These are phyloP conservation scores for Neurospora sp. DNA, from an alignment of 2,329 filamentous ascomycete genomes.

Conservation along the genomic window DNA sequence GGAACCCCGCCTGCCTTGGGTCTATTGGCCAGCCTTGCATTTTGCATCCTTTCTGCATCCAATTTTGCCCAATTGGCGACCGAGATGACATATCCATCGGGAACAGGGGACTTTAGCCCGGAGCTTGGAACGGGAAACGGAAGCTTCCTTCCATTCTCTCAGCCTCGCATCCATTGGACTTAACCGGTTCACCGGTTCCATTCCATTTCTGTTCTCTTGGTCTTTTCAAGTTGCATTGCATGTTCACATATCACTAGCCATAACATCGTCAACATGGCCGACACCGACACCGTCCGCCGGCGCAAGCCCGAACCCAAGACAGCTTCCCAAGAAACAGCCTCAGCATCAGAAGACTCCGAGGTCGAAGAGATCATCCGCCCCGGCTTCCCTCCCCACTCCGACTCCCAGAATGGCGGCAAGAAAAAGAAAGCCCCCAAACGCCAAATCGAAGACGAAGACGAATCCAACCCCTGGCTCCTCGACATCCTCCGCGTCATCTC, in stretches of 20 bases:
- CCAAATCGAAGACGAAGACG: conserved; percentile 52
- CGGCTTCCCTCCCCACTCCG: neutral
- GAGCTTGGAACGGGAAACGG: conserved; percentile 1
- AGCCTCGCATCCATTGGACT: conserved; percentile 9
- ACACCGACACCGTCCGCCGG: conserved; percentile 14
- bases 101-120: neutral
- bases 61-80: neutral
- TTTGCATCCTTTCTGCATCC: neutral
- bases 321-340: neutral
- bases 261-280: conserved; percentile 10
- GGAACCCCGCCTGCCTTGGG: neutral
- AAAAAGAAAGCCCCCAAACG: conserved; percentile 15
- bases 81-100: neutral
- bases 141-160: conserved; percentile 1
- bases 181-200: conserved; percentile 2
- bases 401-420: conserved; percentile 17
- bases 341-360: conserved; percentile 3
- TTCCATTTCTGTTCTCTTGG: neutral
- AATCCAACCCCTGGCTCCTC: conserved; percentile 37
- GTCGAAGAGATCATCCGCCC: neutral
- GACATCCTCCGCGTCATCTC: conserved; percentile 61
- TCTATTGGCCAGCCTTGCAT: neutral
- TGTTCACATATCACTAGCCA: neutral
- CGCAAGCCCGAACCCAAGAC: conserved; percentile 16
- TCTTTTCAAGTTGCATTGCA: neutral